These are phyloP conservation scores for Diaporthe longicolla DNA, from an alignment of 2,329 filamentous ascomycete genomes.

Conservation along the genomic window DNA sequence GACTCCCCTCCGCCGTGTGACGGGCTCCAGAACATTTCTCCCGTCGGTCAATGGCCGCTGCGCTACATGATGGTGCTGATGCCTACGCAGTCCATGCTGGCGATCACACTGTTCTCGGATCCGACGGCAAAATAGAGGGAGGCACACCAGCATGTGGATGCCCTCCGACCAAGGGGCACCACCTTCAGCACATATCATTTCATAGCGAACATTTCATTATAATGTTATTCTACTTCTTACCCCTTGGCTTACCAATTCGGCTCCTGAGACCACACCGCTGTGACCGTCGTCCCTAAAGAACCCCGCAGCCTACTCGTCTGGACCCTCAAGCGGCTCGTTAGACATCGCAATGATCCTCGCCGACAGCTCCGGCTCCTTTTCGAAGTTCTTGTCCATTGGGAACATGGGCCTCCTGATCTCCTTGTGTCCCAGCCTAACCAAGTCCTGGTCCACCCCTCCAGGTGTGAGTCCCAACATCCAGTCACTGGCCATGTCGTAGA, in stretches of 20 bases:
- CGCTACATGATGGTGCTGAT: background rate
- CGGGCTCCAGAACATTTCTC: background rate
- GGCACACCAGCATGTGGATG: background rate
- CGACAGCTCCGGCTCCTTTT: slow-evolving; percentile 44
- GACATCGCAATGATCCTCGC: slow-evolving; percentile 46
- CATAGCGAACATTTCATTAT: slow-evolving; percentile 20
- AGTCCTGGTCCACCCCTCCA: slow-evolving; percentile 67
- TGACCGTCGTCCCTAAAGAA: background rate
- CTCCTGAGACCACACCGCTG: too few relatives aligned
- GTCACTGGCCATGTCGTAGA: slow-evolving; percentile 66
- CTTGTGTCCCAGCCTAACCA: slow-evolving; percentile 62
- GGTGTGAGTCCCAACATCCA: slow-evolving; percentile 70
- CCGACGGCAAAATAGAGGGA: background rate
- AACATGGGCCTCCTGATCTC: slow-evolving; percentile 64
- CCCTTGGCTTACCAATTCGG: too few relatives aligned
- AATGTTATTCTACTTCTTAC: background rate
- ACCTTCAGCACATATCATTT: background rate
- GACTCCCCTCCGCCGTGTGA: background rate
- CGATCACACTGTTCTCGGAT: slow-evolving; percentile 13
- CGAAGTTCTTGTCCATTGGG: slow-evolving; percentile 46
- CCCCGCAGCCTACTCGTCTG: slow-evolving; percentile 38
- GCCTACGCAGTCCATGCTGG: slow-evolving; percentile 14
- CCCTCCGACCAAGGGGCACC: background rate
- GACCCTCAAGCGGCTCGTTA: slow-evolving; percentile 40
- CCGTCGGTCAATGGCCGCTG: background rate